Evolutionary conservation across 768 basidiomycete species (phyloP).

Genomic region (Phlebiopsis gigantea): DNA sequence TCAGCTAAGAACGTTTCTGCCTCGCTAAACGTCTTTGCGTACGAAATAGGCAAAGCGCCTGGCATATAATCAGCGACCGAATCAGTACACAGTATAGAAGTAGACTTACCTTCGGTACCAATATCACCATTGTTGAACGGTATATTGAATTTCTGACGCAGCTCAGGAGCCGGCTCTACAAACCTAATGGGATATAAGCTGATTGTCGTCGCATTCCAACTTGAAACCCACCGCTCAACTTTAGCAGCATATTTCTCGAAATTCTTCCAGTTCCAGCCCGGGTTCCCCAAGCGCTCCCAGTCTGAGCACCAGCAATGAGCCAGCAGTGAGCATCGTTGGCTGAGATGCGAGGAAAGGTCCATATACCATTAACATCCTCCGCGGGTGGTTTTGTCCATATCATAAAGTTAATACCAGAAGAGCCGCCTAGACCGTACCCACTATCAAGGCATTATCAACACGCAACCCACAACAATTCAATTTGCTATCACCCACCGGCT

Average conservation of each 20-base stretch:
- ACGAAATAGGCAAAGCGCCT: background rate
- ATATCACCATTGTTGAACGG: slow-evolving; percentile 11
- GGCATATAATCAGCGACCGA: background rate
- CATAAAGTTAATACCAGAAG: slow-evolving; percentile 21
- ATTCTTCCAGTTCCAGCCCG: slow-evolving; percentile 25
- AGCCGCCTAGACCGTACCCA: slow-evolving; percentile 23
- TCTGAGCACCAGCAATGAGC: background rate
- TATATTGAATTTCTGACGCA: slow-evolving; percentile 6
- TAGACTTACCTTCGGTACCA: slow-evolving; percentile 4
- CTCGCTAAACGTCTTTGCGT: background rate
- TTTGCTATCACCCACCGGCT: slow-evolving; percentile 6
- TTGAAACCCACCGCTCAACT: slow-evolving; percentile 16
- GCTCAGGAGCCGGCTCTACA: slow-evolving; percentile 10
- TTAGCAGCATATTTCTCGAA: slow-evolving; percentile 17
- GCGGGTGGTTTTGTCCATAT: slow-evolving; percentile 20
- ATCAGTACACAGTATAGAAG: background rate
- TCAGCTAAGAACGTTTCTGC: background rate
- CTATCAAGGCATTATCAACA: slow-evolving; percentile 5
- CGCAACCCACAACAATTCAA: too few relatives aligned
- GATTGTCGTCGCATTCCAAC: background rate
- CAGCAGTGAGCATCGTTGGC: too few relatives aligned
- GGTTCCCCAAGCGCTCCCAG: slow-evolving; percentile 20
- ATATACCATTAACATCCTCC: slow-evolving; percentile 20
- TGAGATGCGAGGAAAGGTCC: background rate
- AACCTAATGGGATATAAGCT: slow-evolving; percentile 5